Conservation (phyloP, 768 basidiomycete species). For the Naganishia antarctica region DNA sequence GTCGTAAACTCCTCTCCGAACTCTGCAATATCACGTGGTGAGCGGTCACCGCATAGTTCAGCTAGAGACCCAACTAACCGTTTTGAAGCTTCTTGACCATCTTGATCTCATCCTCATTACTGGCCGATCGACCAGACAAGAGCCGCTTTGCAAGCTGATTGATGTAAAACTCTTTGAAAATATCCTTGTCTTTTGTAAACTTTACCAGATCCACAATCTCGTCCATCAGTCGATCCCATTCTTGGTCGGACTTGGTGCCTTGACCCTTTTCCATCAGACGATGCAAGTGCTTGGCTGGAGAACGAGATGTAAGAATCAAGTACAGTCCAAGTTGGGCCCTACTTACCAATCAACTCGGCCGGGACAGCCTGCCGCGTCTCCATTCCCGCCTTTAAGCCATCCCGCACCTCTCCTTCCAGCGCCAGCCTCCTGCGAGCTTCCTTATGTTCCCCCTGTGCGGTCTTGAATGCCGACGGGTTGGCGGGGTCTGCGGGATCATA, state of each 20-base stretch:
- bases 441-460: constrained; percentile 11
- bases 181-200: constrained; percentile 83
- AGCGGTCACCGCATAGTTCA: constrained; percentile 1
- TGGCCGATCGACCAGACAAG: constrained; percentile 75
- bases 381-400: constrained; percentile 44
- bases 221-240: constrained; percentile 63
- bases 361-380: constrained; percentile 46
- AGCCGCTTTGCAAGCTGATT: constrained; percentile 80
- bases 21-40: constrained; percentile 53
- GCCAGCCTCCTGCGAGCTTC: constrained; percentile 32
- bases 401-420: constrained; percentile 39
- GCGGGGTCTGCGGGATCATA: constrained; percentile 24
- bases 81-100: constrained; percentile 83
- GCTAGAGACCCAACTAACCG: constrained; percentile 56
- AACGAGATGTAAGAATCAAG: not conserved
- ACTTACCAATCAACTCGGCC: constrained; percentile 48
- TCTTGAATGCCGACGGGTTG: constrained; percentile 22
- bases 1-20: constrained; percentile 94
- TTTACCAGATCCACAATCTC: constrained; percentile 69
- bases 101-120: constrained; percentile 75
- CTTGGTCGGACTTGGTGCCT: constrained; percentile 60
- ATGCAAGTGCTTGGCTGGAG: constrained; percentile 80
- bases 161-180: constrained; percentile 88
- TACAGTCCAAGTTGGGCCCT: not conserved
- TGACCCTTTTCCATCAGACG: constrained; percentile 81